phyloP scores from a whole-genome alignment of 805 yeast genomes.

The Pichia paraexigua region DNA sequence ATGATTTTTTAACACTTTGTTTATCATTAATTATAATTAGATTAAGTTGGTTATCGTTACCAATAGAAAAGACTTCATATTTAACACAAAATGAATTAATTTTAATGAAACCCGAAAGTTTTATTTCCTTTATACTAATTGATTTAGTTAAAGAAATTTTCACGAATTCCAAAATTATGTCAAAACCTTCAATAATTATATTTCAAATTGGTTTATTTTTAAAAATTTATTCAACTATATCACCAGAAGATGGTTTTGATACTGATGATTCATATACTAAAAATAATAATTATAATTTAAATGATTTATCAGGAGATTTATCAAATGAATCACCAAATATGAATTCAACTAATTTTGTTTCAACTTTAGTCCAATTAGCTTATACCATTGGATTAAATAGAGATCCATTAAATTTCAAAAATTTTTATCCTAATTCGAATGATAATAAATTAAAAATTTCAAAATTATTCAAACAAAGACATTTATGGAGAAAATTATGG shows the following conservation, averaged over 20 bases:
- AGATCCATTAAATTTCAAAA: constrained; percentile 37
- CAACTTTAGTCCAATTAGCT: constrained; percentile 36
- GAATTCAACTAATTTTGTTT: constrained; percentile 29
- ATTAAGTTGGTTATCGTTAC: constrained; percentile 48
- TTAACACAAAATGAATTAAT: constrained; percentile 24
- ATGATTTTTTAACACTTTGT: constrained; percentile 44
- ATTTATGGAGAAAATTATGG: constrained; percentile 36
- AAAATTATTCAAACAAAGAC: constrained; percentile 28
- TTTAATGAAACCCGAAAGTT: constrained; percentile 34
- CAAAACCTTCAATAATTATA: constrained; percentile 39
- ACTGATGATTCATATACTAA: constrained; percentile 34
- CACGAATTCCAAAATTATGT: constrained; percentile 34
- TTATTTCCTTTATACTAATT: constrained; percentile 33
- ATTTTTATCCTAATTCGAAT: constrained; percentile 21
- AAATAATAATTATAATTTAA: constrained; percentile 15
- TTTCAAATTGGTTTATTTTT: constrained; percentile 55
- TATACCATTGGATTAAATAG: constrained; percentile 40
- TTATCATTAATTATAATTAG: constrained; percentile 44
- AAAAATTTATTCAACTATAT: constrained; percentile 45
- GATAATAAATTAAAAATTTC: constrained; percentile 26
- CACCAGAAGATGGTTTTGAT: constrained; percentile 50
- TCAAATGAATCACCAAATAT: constrained; percentile 30
- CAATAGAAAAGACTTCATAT: constrained; percentile 30
- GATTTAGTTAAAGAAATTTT: constrained; percentile 40
- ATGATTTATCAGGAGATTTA: constrained; percentile 31